Evolutionary conservation across 2,329 filamentous ascomycete species (phyloP).

Genomic region (Colletotrichum sp.): DNA sequence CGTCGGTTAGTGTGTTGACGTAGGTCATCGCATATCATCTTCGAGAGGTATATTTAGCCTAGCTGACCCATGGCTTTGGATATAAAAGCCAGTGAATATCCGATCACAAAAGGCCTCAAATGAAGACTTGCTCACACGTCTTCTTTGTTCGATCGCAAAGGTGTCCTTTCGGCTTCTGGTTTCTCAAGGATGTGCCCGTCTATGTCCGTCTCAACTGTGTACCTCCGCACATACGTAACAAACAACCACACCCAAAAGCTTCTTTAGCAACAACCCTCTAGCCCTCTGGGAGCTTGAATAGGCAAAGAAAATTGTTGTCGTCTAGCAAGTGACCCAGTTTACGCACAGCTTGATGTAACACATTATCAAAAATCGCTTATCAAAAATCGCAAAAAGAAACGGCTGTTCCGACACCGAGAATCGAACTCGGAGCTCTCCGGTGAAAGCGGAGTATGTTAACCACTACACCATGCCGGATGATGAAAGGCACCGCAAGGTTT

Average conservation of each 20-base stretch:
- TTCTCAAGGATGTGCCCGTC: not conserved
- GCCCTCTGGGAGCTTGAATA: not conserved
- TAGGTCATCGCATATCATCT: not conserved
- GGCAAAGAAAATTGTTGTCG: not conserved
- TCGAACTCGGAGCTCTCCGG: constrained; percentile 2
- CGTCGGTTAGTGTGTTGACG: not conserved
- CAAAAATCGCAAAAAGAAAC: not conserved
- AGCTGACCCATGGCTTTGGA: not conserved
- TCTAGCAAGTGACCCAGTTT: not conserved
- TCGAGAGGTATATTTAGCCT: not conserved
- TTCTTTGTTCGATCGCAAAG: not conserved
- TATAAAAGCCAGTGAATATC: not conserved
- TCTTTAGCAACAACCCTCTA: not conserved
- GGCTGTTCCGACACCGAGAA: not conserved
- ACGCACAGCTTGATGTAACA: not conserved
- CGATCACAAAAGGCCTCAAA: not conserved
- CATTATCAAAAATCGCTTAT: not conserved
- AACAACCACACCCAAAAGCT: not conserved
- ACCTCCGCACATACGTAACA: not conserved
- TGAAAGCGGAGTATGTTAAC: constrained; percentile 7
- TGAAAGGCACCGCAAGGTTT: fast-evolving
- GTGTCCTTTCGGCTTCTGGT: not conserved
- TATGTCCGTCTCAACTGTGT: not conserved
- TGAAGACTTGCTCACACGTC: not conserved
- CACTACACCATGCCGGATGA: not conserved